phyloP scores from a whole-genome alignment of 2,329 filamentous ascomycete species.

The Stemphylium beticola region DNA sequence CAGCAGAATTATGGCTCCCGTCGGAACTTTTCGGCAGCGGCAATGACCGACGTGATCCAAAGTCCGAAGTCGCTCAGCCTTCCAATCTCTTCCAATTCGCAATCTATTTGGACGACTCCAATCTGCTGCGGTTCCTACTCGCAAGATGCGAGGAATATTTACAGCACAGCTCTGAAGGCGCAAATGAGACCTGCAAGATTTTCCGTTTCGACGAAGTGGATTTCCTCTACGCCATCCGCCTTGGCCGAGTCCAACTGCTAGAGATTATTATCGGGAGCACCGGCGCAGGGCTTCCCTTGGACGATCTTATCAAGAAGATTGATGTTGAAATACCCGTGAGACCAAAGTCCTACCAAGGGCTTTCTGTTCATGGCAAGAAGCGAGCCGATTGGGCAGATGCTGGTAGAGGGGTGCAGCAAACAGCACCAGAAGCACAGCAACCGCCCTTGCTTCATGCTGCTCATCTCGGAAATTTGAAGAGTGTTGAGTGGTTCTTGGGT shows the following conservation, averaged over 20 bases:
- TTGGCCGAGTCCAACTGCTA: slow-evolving; percentile 63
- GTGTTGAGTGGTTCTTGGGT: slow-evolving; percentile 78
- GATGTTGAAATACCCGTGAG: slow-evolving; percentile 69
- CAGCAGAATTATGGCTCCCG: not conserved
- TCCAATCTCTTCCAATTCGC: slow-evolving; percentile 41
- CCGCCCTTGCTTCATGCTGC: slow-evolving; percentile 69
- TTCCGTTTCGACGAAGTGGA: slow-evolving; percentile 23
- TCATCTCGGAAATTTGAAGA: slow-evolving; percentile 64
- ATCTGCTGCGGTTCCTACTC: slow-evolving; percentile 26
- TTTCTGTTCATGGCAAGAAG: slow-evolving; percentile 71
- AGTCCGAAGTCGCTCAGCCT: slow-evolving; percentile 5
- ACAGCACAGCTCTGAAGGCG: slow-evolving; percentile 12
- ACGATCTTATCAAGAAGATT: slow-evolving; percentile 68
- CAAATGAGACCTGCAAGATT: slow-evolving; percentile 3
- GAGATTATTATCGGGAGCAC: slow-evolving; percentile 68
- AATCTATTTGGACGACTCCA: slow-evolving; percentile 30
- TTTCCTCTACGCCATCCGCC: slow-evolving; percentile 48
- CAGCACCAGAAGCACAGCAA: slow-evolving; percentile 14
- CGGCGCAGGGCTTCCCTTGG: slow-evolving; percentile 73
- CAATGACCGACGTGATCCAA: slow-evolving; percentile 1
- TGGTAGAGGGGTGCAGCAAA: slow-evolving; percentile 14
- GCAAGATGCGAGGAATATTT: slow-evolving; percentile 22
- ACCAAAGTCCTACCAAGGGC: slow-evolving; percentile 75
- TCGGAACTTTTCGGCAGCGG: not conserved
- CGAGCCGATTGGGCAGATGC: slow-evolving; percentile 69